A percentile compares a stretch with the other conserved stretches of the same genome.
Conservation (phyloP, 208 protist species). For the Crithidia fasciculata region DNA sequence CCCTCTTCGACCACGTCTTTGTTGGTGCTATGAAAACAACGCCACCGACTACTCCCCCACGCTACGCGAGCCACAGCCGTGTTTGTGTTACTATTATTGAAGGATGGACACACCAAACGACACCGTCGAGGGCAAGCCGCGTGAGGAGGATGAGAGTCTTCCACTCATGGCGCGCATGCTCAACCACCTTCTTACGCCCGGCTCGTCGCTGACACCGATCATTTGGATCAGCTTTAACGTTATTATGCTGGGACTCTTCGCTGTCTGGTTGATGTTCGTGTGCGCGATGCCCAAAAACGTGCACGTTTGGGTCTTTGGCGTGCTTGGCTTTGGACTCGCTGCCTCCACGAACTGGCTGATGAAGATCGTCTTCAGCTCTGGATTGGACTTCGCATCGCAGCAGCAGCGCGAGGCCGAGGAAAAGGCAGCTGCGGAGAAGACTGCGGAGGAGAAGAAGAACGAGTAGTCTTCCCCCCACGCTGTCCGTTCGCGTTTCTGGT, state of each 20-base stretch:
- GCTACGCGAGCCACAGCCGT: too few relatives aligned
- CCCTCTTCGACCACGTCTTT: too few relatives aligned
- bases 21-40: not conserved
- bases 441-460: conserved; percentile 35
- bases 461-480: conserved; percentile 7
- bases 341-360: conserved; percentile 91
- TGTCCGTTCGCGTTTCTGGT: not conserved
- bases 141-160: conserved; percentile 45
- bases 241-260: conserved; percentile 74
- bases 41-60: not conserved
- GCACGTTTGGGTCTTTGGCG: conserved; percentile 89
- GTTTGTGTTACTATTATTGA: too few relatives aligned
- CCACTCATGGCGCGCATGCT: conserved; percentile 72
- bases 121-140: conserved; percentile 5
- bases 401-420: conserved; percentile 30
- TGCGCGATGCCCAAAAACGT: conserved; percentile 76
- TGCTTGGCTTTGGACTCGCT: conserved; percentile 76
- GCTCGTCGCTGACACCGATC: conserved; percentile 79
- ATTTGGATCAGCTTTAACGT: conserved; percentile 87
- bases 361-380: conserved; percentile 73
- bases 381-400: conserved; percentile 60
- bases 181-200: conserved; percentile 87
- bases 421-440: conserved; percentile 19
- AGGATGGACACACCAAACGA: conserved; percentile 4
- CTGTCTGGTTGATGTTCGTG: conserved; percentile 80